Percentiles rank a stretch among this genome's conserved stretches.
These are phyloP conservation scores for Hydrangea macrophylla DNA, from an alignment of 148 eudicot genomes.

Conservation along the genomic window DNA sequence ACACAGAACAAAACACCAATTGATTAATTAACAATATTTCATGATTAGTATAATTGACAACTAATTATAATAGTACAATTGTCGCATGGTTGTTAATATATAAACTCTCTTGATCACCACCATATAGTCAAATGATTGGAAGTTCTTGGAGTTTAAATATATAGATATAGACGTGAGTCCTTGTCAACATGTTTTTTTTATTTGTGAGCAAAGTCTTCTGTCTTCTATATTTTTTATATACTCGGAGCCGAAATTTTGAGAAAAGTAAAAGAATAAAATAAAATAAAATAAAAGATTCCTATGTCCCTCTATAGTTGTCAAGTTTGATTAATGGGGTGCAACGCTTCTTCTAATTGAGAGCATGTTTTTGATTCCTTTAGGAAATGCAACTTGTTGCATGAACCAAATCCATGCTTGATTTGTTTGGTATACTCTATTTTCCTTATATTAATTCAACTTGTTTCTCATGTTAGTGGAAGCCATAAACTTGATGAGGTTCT, in stretches of 20 bases:
- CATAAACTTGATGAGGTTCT: no score
- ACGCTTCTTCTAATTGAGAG: conserved; percentile 10
- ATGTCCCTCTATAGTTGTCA: conserved; percentile 22
- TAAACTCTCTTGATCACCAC: background rate
- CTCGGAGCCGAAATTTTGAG: no score
- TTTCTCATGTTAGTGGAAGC: no score
- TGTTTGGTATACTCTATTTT: background rate
- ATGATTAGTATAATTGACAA: conserved; percentile 25
- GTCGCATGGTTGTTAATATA: background rate
- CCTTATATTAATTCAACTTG: no score
- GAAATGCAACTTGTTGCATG: background rate
- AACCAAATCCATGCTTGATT: background rate
- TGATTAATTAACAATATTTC: conserved; percentile 11
- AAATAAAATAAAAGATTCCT: conserved; percentile 16
- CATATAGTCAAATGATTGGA: background rate
- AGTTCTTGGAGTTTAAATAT: background rate
- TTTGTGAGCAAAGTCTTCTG: conserved; percentile 17
- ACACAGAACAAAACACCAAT: conserved; percentile 12
- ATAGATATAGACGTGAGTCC: conserved; percentile 35
- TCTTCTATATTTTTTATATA: background rate
- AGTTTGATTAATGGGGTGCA: conserved; percentile 26
- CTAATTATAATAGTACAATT: conserved; percentile 19
- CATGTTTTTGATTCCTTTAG: background rate
- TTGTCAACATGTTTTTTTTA: conserved; percentile 25
- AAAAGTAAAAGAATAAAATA: conserved; percentile 12